A percentile compares a stretch with the other conserved stretches of the same genome.
phyloP scores from a whole-genome alignment of 257 asterid genomes.

The Solanum appendiculatum region DNA sequence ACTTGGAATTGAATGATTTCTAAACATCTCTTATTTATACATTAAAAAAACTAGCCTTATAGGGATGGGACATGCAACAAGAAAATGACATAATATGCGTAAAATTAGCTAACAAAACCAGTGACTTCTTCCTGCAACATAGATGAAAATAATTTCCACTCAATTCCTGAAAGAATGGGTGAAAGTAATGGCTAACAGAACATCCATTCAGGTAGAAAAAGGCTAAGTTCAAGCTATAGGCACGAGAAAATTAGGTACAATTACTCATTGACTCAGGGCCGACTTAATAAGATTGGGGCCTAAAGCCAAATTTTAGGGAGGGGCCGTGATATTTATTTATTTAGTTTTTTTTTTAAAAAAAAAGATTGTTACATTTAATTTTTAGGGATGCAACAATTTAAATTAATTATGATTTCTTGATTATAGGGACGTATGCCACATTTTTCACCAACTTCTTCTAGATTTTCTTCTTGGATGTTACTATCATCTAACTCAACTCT shows the following conservation, averaged over 20 bases:
- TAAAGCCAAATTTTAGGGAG: no score
- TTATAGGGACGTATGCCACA: no score
- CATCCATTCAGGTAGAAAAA: background rate
- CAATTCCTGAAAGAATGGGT: background rate
- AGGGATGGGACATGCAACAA: background rate
- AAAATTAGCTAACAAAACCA: background rate
- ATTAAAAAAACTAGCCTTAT: background rate
- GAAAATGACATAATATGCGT: background rate
- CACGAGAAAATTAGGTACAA: background rate
- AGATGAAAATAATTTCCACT: background rate
- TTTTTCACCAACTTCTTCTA: no score
- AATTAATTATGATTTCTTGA: no score
- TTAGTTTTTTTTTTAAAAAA: no score
- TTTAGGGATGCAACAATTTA: no score
- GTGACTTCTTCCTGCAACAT: background rate
- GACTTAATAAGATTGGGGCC: no score
- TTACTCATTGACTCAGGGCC: background rate
- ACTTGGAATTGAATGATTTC: background rate
- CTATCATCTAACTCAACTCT: no score
- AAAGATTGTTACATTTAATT: no score
- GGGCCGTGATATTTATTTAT: no score
- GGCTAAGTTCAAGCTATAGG: background rate
- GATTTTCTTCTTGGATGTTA: no score
- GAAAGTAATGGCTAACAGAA: background rate
- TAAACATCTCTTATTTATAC: background rate